Base-by-base conservation (phyloP, 352 stramenopile genomes). In the Phytophthora macrochlamydospora region DNA sequence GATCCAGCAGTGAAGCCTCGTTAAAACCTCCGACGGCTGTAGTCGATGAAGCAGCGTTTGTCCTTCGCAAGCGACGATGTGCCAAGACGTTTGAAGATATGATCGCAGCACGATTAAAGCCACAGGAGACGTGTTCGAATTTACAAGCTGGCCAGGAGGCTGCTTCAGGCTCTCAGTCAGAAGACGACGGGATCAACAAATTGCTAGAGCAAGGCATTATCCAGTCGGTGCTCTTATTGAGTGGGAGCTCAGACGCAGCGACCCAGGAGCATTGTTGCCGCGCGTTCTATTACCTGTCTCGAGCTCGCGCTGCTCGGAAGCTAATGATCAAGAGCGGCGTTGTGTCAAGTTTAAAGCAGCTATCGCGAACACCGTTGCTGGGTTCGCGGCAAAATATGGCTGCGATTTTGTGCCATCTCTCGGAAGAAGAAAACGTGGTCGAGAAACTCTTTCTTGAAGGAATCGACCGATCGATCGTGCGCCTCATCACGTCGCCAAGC, bases 1-100 rank as follows among this genome's bases (percentile, higher is more conserved):
- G 6, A 7, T 53, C 60, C 12, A 70, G 46, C 3, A 70, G 54
- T 37, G 66, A 74, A 2, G 58, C 60, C 2, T n/a, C 40, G 4
- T 31, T 62, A 9, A 64, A 63, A 42, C 7, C 46, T 0, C 30
- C 62, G n/a, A 49, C 49, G 28, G 18, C 64, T 53, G 50, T 63
- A 12, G 48, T 73, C 1, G 53, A 75, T 31, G 67, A 79, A 38
- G 40, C 58, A 12, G 55, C 73, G 24, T 78, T 78, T 46, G 57
- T 87, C 7, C 65, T 81, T 28, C 75, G 81, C 9, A 92, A 92
- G 56, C 79, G 85, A 1, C 76, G 82, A 6, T 94, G 85, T 33
- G 85, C 85, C 7, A 84, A 85, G 30, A 92, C 85, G 0, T 94
- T 94, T 57, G 83, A 91, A 56, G 75, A 89, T 18, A 92, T 94